Percentiles rank a stretch among this genome's conserved stretches.
Evolutionary conservation across 768 basidiomycete species (phyloP).

Genomic region (Kwoniella europaea): DNA sequence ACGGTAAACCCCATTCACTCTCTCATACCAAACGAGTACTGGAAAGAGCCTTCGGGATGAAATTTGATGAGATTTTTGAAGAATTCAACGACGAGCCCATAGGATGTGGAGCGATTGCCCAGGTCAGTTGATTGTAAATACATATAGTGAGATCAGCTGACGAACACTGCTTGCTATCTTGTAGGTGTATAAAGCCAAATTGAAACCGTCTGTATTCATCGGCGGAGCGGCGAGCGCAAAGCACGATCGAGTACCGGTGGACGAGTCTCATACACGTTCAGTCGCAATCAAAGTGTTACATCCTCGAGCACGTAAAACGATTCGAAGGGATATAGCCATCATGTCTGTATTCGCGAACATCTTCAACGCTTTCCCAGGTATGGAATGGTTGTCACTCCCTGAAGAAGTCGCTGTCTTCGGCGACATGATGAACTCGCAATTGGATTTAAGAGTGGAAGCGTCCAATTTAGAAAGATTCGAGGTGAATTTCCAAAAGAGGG

Average conservation of each 20-base stretch:
- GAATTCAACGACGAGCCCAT: constrained; percentile 85
- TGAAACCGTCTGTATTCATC: constrained; percentile 75
- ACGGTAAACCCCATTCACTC: constrained; percentile 78
- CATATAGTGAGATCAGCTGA: neutral
- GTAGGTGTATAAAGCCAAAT: constrained; percentile 85
- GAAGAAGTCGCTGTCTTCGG: constrained; percentile 96
- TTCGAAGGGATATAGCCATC: constrained; percentile 87
- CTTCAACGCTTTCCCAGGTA: constrained; percentile 81
- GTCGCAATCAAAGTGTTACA: constrained; percentile 97
- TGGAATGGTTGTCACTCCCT: constrained; percentile 94
- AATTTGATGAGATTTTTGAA: constrained; percentile 88
- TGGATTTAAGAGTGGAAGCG: constrained; percentile 88
- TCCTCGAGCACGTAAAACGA: constrained; percentile 78
- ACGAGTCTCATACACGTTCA: constrained; percentile 62
- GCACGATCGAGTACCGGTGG: constrained; percentile 59
- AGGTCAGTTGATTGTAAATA: constrained; percentile 60
- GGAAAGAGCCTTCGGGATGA: constrained; percentile 78
- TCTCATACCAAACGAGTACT: constrained; percentile 79
- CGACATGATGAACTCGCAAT: constrained; percentile 91
- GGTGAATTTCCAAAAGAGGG: constrained; percentile 73
- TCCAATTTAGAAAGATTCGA: constrained; percentile 85
- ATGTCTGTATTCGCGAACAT: constrained; percentile 88
- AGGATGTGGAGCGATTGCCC: constrained; percentile 98
- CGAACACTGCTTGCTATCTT: neutral
- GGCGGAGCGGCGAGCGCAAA: constrained; percentile 77